Evolutionary conservation across 2,329 filamentous ascomycete species (phyloP).

Genomic region (Madurella mycetomatis): DNA sequence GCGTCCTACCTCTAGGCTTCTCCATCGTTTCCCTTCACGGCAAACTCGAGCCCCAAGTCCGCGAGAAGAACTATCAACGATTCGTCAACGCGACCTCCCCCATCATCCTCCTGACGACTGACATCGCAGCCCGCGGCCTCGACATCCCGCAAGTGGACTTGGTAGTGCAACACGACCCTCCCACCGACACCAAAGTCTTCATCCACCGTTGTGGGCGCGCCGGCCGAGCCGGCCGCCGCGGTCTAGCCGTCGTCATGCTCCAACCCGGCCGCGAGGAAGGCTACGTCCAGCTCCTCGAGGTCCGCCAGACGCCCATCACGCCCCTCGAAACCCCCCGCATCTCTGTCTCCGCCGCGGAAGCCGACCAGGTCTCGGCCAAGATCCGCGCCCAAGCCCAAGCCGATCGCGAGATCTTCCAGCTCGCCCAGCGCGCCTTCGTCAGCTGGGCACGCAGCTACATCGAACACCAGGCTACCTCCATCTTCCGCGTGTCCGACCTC

Average conservation of each 20-base stretch:
- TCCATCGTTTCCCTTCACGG: slow-evolving; percentile 79
- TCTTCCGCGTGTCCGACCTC: slow-evolving; percentile 77
- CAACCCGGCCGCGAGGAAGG: slow-evolving; percentile 83
- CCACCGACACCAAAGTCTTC: slow-evolving; percentile 64
- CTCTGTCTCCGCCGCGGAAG: slow-evolving; percentile 57
- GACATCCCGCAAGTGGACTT: slow-evolving; percentile 91
- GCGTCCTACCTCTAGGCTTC: slow-evolving; percentile 64
- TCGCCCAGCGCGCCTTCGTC: slow-evolving; percentile 86
- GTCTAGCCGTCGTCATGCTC: slow-evolving; percentile 80
- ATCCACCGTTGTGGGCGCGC: slow-evolving; percentile 90
- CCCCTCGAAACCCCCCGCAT: slow-evolving; percentile 56
- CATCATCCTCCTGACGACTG: slow-evolving; percentile 83
- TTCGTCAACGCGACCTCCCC: slow-evolving; percentile 73
- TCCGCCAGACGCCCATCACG: slow-evolving; percentile 79
- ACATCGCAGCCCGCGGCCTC: slow-evolving; percentile 83
- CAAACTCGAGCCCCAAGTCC: slow-evolving; percentile 82
- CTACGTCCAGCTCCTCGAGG: slow-evolving; percentile 80
- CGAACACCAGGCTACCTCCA: slow-evolving; percentile 85
- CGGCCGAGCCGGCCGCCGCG: slow-evolving; percentile 81
- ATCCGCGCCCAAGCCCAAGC: slow-evolving; percentile 38
- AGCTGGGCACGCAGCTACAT: slow-evolving; percentile 89
- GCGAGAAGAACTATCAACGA: slow-evolving; percentile 78
- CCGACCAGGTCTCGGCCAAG: slow-evolving; percentile 34
- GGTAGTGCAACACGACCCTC: slow-evolving; percentile 81
- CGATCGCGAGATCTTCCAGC: slow-evolving; percentile 72